These are phyloP conservation scores for Ogataea pilisensis DNA, from an alignment of 805 yeast species.

Conservation along the genomic window DNA sequence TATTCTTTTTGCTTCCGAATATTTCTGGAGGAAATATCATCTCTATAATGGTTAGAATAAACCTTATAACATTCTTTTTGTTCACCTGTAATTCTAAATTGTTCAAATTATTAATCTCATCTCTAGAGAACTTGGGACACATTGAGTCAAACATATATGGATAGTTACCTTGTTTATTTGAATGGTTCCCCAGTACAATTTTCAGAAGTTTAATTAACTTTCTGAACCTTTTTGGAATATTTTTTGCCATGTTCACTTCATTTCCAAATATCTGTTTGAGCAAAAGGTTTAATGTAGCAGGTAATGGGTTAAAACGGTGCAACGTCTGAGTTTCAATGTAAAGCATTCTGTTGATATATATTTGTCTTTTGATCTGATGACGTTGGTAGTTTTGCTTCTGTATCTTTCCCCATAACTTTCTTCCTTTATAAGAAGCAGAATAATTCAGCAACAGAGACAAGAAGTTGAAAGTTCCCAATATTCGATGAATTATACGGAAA, in stretches of 20 bases:
- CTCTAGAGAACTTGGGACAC: conserved; percentile 20
- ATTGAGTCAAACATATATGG: conserved; percentile 33
- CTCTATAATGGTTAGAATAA: conserved; percentile 40
- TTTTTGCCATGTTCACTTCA: conserved; percentile 7
- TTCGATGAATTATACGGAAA: conserved; percentile 41
- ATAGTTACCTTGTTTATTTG: conserved; percentile 27
- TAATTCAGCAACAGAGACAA: conserved; percentile 35
- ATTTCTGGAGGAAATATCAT: conserved; percentile 46
- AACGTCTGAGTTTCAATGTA: conserved; percentile 19
- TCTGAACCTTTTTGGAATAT: conserved; percentile 23
- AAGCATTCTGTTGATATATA: conserved; percentile 22
- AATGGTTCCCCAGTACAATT: conserved; percentile 32
- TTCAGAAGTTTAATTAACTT: conserved; percentile 19
- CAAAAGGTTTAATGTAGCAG: conserved; percentile 8
- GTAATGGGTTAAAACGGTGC: conserved; percentile 21
- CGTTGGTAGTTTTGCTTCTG: conserved; percentile 1
- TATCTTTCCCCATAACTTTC: conserved; percentile 24
- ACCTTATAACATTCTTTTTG: conserved; percentile 35
- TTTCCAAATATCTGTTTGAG: conserved; percentile 9
- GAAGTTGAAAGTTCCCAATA: conserved; percentile 40
- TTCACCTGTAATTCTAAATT: conserved; percentile 34
- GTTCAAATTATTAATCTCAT: conserved; percentile 2
- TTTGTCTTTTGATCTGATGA: neutral
- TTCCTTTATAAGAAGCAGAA: conserved; percentile 26
- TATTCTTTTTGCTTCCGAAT: conserved; percentile 53